Evolutionary conservation across 2,329 filamentous ascomycete species (phyloP).

Genomic region (Chrysoporthe puriensis): DNA sequence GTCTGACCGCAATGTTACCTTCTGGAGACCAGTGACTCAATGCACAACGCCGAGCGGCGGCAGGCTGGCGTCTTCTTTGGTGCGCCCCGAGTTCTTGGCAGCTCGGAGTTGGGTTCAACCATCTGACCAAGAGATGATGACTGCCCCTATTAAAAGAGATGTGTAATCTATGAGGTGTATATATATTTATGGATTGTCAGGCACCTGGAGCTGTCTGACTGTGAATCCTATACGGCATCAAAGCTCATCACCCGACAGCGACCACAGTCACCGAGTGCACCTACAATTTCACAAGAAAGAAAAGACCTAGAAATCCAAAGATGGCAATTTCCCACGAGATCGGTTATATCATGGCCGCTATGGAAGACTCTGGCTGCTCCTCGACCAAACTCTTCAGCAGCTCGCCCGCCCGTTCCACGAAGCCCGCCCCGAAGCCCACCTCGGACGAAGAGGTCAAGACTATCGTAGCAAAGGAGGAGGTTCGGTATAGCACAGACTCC

Average conservation of each 20-base stretch:
- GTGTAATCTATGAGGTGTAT: neutral
- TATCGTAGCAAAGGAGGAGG: neutral
- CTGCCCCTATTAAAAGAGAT: neutral
- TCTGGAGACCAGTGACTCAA: slow-evolving; percentile 1
- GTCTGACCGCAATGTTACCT: neutral
- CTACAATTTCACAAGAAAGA: neutral
- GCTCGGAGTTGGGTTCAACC: neutral
- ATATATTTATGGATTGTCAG: neutral
- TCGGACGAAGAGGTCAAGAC: neutral
- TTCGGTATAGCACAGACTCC: slow-evolving; percentile 22
- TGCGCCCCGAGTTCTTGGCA: neutral
- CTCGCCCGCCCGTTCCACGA: neutral
- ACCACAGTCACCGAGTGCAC: neutral
- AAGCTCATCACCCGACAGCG: neutral
- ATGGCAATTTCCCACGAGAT: slow-evolving; percentile 19
- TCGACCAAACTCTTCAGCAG: slow-evolving; percentile 4
- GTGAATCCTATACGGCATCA: no score
- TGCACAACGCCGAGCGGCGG: neutral
- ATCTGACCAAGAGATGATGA: neutral
- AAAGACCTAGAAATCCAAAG: neutral
- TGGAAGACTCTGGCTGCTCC: slow-evolving; percentile 14
- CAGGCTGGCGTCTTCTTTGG: neutral
- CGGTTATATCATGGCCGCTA: slow-evolving; percentile 26
- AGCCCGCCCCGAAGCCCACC: neutral
- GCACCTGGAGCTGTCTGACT: neutral